phyloP scores from a whole-genome alignment of 1,139 yeast genomes.

The Arxiozyma heterogenica region DNA sequence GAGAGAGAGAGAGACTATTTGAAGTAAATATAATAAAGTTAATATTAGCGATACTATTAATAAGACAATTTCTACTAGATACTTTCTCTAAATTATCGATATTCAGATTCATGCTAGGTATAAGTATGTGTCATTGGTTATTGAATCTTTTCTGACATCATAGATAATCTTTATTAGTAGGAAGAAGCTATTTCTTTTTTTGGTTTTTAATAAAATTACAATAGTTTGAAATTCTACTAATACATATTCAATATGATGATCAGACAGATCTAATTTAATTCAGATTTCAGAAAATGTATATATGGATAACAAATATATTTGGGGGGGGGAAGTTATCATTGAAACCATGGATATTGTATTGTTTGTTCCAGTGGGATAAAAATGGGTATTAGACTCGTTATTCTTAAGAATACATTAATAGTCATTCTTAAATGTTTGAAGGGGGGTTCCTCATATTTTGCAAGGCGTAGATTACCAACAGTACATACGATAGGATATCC shows the following conservation, averaged over 20 bases:
- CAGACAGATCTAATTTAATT: constrained; percentile 7
- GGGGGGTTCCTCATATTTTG: constrained; percentile 3
- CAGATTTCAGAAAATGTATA: constrained; percentile 3
- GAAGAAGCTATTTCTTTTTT: not conserved
- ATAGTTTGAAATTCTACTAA: constrained; percentile 7
- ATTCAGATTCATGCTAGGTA: constrained; percentile 1
- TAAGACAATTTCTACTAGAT: not conserved
- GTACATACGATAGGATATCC: too few relatives aligned
- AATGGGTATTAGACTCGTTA: constrained; percentile 12
- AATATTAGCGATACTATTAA: constrained; percentile 12
- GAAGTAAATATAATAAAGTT: constrained; percentile 14
- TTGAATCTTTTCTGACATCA: not conserved
- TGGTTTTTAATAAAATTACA: constrained; percentile 4
- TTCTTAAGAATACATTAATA: constrained; percentile 5
- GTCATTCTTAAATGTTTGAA: constrained; percentile 2
- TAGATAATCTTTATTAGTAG: constrained; percentile 1
- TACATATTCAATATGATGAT: constrained; percentile 6
- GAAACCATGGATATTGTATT: constrained; percentile 6
- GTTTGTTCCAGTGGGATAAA: constrained; percentile 11
- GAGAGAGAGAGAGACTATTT: constrained; percentile 9
- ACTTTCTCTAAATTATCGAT: not conserved
- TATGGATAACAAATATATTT: not conserved
- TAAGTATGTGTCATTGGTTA: constrained; percentile 4
- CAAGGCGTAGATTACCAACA: too few relatives aligned
- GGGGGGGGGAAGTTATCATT: too few relatives aligned